Conservation (phyloP, 805 yeast species). For the Ogataea haglerorum region DNA sequence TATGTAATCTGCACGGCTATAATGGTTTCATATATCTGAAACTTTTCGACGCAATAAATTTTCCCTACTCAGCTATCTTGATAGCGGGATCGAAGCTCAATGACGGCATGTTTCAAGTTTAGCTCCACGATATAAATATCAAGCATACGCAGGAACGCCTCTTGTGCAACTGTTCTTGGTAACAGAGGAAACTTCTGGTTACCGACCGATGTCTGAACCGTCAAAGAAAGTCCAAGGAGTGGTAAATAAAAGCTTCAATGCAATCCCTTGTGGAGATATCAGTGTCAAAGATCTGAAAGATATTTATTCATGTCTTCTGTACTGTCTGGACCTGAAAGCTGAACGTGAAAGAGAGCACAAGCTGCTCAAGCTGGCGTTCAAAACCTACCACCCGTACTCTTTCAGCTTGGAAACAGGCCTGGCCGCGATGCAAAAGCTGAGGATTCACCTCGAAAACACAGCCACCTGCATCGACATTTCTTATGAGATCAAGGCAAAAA, state of each 20-base stretch:
- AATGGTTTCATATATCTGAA: constrained; percentile 10
- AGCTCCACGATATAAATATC: constrained; percentile 3
- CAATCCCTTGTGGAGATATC: constrained; percentile 52
- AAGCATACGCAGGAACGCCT: constrained; percentile 2
- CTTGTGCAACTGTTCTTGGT: background rate
- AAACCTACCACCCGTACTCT: constrained; percentile 42
- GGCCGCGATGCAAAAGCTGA: constrained; percentile 45
- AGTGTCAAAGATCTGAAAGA: constrained; percentile 56
- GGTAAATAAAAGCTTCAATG: constrained; percentile 21
- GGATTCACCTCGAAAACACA: constrained; percentile 44
- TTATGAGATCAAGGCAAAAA: constrained; percentile 47
- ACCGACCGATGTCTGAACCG: background rate
- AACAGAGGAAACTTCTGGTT: background rate
- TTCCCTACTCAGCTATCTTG: background rate
- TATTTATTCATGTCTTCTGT: constrained; percentile 50
- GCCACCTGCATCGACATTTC: constrained; percentile 52
- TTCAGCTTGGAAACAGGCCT: constrained; percentile 55
- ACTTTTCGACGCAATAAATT: background rate
- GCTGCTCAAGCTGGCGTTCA: constrained; percentile 18
- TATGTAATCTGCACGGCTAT: constrained; percentile 2
- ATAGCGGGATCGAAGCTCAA: background rate
- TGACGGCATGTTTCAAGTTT: constrained; percentile 5
- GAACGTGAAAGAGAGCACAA: constrained; percentile 19
- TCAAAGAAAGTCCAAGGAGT: constrained; percentile 13
- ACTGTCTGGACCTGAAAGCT: constrained; percentile 39